Evolutionary conservation across 1,284 basidiomycete species (phyloP).

Genomic region (Boletus nobilissimus): DNA sequence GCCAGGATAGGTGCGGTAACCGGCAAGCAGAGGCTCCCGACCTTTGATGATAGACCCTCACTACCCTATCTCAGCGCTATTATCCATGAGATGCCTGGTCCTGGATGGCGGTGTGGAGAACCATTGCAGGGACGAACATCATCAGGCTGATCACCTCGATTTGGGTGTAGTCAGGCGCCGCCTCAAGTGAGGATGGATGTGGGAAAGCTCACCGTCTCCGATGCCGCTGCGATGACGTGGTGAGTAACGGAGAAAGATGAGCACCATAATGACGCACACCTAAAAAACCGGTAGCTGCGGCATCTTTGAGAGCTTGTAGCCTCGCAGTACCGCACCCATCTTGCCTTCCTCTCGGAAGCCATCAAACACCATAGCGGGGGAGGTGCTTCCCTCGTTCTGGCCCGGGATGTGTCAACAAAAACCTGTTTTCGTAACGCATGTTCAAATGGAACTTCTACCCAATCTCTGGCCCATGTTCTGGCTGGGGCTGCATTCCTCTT

Average conservation of each 20-base stretch:
- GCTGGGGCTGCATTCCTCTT: constrained; percentile 24
- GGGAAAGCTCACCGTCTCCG: constrained; percentile 23
- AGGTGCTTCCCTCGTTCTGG: constrained; percentile 26
- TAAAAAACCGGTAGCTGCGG: constrained; percentile 25
- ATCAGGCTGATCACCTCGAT: background rate
- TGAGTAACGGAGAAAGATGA: background rate
- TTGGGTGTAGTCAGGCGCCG: too few species aligned
- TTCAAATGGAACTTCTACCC: constrained; percentile 30
- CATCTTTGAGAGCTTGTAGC: constrained; percentile 24
- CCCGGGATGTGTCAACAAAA: background rate
- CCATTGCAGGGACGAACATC: constrained; percentile 50
- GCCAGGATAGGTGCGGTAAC: too few species aligned
- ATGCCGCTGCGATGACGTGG: constrained; percentile 8
- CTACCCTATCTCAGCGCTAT: constrained; percentile 48
- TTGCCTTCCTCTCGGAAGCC: constrained; percentile 13
- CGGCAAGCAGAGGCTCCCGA: constrained; percentile 43
- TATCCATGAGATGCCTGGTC: constrained; percentile 45
- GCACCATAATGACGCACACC: constrained; percentile 4
- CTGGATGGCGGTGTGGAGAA: constrained; percentile 45
- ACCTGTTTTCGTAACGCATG: constrained; percentile 13
- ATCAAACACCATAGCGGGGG: constrained; percentile 34
- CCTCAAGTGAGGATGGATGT: background rate
- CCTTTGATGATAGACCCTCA: constrained; percentile 38
- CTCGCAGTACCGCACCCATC: background rate
- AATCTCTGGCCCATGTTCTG: constrained; percentile 19